These are phyloP conservation scores for Arabis alpina DNA, from an alignment of 345 rosid genomes.

Conservation along the genomic window DNA sequence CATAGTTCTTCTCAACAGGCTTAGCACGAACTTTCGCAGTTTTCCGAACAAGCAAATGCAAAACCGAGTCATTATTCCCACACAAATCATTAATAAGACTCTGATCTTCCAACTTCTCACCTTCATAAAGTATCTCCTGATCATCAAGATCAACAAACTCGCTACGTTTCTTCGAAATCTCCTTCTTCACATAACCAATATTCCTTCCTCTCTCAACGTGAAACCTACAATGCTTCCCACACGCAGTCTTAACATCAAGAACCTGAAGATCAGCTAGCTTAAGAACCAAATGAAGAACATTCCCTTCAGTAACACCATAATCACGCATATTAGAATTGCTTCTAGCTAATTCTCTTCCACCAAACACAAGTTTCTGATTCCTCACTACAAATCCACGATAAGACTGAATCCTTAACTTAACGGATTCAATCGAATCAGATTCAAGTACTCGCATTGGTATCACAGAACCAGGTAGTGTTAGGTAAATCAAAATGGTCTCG, in stretches of 20 bases:
- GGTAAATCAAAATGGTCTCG: slow-evolving; percentile 61
- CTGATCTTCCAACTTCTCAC: slow-evolving; percentile 69
- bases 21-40: slow-evolving; percentile 63
- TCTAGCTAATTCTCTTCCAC: slow-evolving; percentile 70
- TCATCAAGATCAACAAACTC: slow-evolving; percentile 59
- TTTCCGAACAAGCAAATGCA: slow-evolving; percentile 64
- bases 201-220: slow-evolving; percentile 65
- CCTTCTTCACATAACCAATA: slow-evolving; percentile 71
- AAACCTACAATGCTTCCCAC: slow-evolving; percentile 64
- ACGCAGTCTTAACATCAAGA: slow-evolving; percentile 58
- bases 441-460: slow-evolving; percentile 63
- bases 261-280: slow-evolving; percentile 74
- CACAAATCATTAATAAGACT: slow-evolving; percentile 63
- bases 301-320: slow-evolving; percentile 70
- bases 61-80: slow-evolving; percentile 54
- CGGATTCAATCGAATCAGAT: slow-evolving; percentile 70
- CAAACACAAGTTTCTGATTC: slow-evolving; percentile 75
- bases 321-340: slow-evolving; percentile 70
- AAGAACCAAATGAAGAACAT: slow-evolving; percentile 76
- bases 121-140: slow-evolving; percentile 68
- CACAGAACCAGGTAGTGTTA: slow-evolving; percentile 45
- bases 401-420: slow-evolving; percentile 71
- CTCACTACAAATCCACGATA: slow-evolving; percentile 68
- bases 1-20: slow-evolving; percentile 69
- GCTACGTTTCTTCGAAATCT: slow-evolving; percentile 55